Conservation (phyloP, 2,329 filamentous ascomycete species). For the Myriosclerotinia scirpicola region DNA sequence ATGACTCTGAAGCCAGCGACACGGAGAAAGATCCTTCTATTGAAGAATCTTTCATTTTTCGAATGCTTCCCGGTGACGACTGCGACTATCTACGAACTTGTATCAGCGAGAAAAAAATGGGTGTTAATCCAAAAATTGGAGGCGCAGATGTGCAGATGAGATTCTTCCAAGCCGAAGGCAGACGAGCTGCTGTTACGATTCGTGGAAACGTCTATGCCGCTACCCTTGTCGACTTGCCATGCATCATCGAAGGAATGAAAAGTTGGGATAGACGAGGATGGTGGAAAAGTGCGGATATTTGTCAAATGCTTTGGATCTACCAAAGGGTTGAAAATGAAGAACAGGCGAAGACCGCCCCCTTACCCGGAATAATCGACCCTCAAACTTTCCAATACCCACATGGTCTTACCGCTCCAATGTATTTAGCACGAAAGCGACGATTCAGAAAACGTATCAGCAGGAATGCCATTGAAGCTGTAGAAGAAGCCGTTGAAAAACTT, state of each 20-base stretch:
- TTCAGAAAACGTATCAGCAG: slow-evolving; percentile 58
- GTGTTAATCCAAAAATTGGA: slow-evolving; percentile 58
- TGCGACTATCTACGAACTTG: slow-evolving; percentile 78
- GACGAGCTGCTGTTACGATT: slow-evolving; percentile 61
- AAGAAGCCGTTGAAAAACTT: slow-evolving; percentile 55
- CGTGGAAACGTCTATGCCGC: slow-evolving; percentile 63
- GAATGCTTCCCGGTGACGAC: slow-evolving; percentile 83
- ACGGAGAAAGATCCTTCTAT: slow-evolving; percentile 83
- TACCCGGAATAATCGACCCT: slow-evolving; percentile 39
- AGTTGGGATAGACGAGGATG: slow-evolving; percentile 71
- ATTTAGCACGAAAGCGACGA: slow-evolving; percentile 56
- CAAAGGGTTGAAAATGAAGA: slow-evolving; percentile 56
- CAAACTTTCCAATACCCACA: slow-evolving; percentile 47
- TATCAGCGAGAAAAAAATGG: slow-evolving; percentile 76
- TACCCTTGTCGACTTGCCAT: slow-evolving; percentile 66
- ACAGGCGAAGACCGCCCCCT: slow-evolving; percentile 44
- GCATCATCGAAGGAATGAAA: slow-evolving; percentile 71
- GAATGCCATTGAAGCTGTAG: slow-evolving; percentile 56
- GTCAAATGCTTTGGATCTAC: slow-evolving; percentile 69
- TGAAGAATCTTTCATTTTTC: slow-evolving; percentile 85
- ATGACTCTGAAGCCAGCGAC: slow-evolving; percentile 94
- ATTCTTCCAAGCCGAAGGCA: slow-evolving; percentile 68
- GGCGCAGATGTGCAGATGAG: slow-evolving; percentile 78
- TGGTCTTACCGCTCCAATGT: slow-evolving; percentile 61
- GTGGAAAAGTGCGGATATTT: slow-evolving; percentile 74